Evolutionary conservation across 148 eudicot genomes (phyloP).

Genomic region (Spergularia marina): DNA sequence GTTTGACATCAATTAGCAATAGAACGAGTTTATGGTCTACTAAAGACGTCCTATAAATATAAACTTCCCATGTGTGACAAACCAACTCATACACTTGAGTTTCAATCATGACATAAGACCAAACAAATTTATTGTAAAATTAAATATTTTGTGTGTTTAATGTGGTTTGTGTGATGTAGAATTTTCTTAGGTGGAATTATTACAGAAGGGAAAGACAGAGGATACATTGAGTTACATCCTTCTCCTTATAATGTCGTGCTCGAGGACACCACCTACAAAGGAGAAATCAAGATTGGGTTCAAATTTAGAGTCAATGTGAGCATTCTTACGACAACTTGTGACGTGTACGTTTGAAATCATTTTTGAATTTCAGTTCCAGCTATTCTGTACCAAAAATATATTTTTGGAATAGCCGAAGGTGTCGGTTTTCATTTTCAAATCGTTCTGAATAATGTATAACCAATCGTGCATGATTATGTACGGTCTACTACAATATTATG

Average conservation of each 20-base stretch:
- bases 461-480: too few species aligned
- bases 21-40: too few species aligned
- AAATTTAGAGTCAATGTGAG: constrained; percentile 51
- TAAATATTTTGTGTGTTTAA: neutral
- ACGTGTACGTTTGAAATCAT: too few species aligned
- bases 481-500: neutral
- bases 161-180: constrained; percentile 33
- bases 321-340: neutral
- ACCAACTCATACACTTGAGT: too few species aligned
- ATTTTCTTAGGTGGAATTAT: constrained; percentile 51
- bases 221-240: constrained; percentile 52
- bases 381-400: too few species aligned
- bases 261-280: constrained; percentile 76
- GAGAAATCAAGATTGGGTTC: constrained; percentile 69
- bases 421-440: neutral
- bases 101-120: too few species aligned
- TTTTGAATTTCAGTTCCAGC: too few species aligned
- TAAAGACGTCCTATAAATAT: too few species aligned
- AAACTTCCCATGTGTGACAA: too few species aligned
- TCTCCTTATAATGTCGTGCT: constrained; percentile 64
- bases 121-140: neutral
- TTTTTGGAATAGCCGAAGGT: neutral
- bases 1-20: too few species aligned
- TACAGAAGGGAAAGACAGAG: constrained; percentile 52
- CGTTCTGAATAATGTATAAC: too few species aligned